Percentiles rank a stretch among this genome's conserved stretches.
Evolutionary conservation across 169 alveolate genomes (phyloP).

Genomic region (Eimeria falciformis): DNA sequence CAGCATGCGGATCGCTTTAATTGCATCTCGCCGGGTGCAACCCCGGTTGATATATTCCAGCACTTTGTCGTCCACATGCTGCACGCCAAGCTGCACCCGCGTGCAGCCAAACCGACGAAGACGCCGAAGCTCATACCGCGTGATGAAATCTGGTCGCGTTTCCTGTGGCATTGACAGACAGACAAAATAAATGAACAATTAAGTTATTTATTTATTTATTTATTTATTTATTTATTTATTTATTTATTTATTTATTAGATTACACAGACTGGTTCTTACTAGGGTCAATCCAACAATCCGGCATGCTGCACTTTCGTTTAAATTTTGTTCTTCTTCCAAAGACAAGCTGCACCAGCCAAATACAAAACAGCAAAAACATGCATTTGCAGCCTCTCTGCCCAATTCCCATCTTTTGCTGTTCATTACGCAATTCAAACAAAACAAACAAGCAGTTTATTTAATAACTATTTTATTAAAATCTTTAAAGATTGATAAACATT

Average conservation of each 20-base stretch:
- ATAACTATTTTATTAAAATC: neutral
- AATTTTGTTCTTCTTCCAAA: slow-evolving; percentile 84
- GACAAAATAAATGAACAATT: neutral
- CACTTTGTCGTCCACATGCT: slow-evolving; percentile 92
- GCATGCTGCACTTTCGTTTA: slow-evolving; percentile 83
- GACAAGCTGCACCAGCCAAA: slow-evolving; percentile 71
- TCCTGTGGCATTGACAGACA: no score
- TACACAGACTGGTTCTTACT: no score
- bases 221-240: neutral
- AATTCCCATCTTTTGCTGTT: no score
- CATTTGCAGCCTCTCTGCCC: no score
- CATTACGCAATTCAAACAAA: no score
- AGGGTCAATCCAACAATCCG: slow-evolving; percentile 87
- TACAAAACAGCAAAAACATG: neutral
- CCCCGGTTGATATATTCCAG: slow-evolving; percentile 90
- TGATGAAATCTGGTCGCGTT: slow-evolving; percentile 95
- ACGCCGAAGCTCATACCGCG: slow-evolving; percentile 86
- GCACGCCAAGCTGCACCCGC: slow-evolving; percentile 95
- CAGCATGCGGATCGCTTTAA: slow-evolving; percentile 90
- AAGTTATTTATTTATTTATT: neutral
- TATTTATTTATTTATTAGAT: no score
- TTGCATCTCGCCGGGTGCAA: slow-evolving; percentile 87
- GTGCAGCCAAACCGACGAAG: slow-evolving; percentile 94
- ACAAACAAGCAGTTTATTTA: neutral
- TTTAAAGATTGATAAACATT: no score